Conservation (phyloP, 73 alveolate species). For the Tetrahymena malaccensis region DNA sequence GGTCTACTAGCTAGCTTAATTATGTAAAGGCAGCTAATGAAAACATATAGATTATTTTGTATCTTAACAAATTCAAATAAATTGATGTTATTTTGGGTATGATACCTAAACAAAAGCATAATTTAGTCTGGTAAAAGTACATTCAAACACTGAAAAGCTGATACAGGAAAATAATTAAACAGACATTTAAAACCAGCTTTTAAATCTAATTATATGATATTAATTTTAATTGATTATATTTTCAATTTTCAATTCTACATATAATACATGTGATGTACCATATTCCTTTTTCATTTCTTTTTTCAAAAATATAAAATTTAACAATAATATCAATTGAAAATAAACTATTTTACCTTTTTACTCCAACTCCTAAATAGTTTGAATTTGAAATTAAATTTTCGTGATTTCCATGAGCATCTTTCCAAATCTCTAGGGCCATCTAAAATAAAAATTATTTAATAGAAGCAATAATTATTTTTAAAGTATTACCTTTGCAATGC, state of each 20-base stretch:
- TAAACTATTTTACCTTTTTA: background rate
- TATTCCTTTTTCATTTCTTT: background rate
- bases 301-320: background rate
- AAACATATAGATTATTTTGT: background rate
- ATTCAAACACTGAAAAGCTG: background rate
- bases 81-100: background rate
- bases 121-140: background rate
- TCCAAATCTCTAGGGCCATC: background rate
- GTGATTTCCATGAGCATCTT: background rate
- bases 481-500: background rate
- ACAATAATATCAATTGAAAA: background rate
- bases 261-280: background rate
- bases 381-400: background rate
- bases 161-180: background rate
- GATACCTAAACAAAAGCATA: background rate
- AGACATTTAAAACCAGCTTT: too few species aligned
- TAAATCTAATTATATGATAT: too few species aligned
- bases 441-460: background rate
- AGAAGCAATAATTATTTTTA: background rate
- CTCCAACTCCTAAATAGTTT: background rate
- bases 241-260: background rate
- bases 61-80: background rate
- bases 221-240: background rate
- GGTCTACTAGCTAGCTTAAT: background rate
- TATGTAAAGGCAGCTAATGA: background rate